Percentiles rank a stretch among this genome's conserved stretches.
Conservation (phyloP, 352 stramenopile genomes). For the Phytopythium litorale region DNA sequence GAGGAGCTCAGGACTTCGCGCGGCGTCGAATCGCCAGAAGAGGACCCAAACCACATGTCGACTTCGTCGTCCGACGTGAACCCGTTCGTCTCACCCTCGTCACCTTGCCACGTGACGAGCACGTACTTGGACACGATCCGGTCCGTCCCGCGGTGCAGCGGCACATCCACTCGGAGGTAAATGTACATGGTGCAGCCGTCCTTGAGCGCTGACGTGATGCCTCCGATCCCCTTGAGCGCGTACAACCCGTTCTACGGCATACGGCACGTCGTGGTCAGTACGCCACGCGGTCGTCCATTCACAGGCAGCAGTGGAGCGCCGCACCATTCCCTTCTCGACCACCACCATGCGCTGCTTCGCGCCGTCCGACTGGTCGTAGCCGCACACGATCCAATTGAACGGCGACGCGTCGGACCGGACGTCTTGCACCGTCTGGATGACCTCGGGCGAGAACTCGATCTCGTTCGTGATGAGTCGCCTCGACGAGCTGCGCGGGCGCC, state of each 20-base stretch:
- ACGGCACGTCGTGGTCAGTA: slow-evolving; percentile 2
- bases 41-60: slow-evolving; percentile 47
- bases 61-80: slow-evolving; percentile 77
- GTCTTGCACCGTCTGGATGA: slow-evolving; percentile 64
- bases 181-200: slow-evolving; percentile 87
- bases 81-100: slow-evolving; percentile 36
- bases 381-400: slow-evolving; percentile 85
- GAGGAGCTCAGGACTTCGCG: slow-evolving; percentile 40
- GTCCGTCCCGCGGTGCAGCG: slow-evolving; percentile 74
- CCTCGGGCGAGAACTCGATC: slow-evolving; percentile 77
- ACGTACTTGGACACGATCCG: slow-evolving; percentile 87
- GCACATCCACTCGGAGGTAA: slow-evolving; percentile 86
- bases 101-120: slow-evolving; percentile 80
- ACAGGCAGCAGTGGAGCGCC: slow-evolving; percentile 3
- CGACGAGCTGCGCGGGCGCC: slow-evolving; percentile 62
- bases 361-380: slow-evolving; percentile 64
- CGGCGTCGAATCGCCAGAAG: slow-evolving; percentile 27
- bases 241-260: slow-evolving; percentile 65
- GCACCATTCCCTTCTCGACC: slow-evolving; percentile 83
- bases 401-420: slow-evolving; percentile 76
- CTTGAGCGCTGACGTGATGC: slow-evolving; percentile 68
- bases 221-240: slow-evolving; percentile 77
- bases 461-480: slow-evolving; percentile 74
- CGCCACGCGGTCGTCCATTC: neutral
- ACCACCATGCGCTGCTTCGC: slow-evolving; percentile 68